Evolutionary conservation across 768 basidiomycete species (phyloP).

Genomic region (Auricularia heimuer): DNA sequence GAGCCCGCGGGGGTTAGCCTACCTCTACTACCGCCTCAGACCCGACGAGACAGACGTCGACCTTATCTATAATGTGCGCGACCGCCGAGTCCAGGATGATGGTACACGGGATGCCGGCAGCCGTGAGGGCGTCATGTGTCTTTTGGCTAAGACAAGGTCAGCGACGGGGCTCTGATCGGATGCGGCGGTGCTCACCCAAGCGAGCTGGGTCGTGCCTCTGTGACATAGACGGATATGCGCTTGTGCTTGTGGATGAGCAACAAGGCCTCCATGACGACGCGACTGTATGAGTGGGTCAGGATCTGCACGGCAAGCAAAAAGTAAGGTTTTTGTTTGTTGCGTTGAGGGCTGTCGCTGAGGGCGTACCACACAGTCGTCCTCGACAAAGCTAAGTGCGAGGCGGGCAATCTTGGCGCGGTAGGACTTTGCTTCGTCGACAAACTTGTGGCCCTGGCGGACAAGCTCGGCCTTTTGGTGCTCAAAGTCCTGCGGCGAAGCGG

Average conservation of each 20-base stretch:
- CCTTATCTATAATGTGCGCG: conserved; percentile 93
- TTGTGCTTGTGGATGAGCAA: conserved; percentile 81
- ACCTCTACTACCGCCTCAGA: conserved; percentile 93
- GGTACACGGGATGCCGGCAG: conserved; percentile 88
- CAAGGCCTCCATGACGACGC: conserved; percentile 90
- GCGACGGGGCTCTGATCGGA: not conserved
- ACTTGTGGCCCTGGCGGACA: conserved; percentile 69
- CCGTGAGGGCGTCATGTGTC: conserved; percentile 79
- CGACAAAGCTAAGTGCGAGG: conserved; percentile 83
- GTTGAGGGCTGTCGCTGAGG: conserved; percentile 2
- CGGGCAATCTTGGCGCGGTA: conserved; percentile 87
- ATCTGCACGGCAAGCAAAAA: conserved; percentile 43
- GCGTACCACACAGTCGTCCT: conserved; percentile 82
- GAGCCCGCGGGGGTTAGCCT: not conserved
- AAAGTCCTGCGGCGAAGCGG: conserved; percentile 50
- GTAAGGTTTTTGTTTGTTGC: not conserved
- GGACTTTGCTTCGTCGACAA: conserved; percentile 66
- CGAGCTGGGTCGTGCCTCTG: conserved; percentile 86
- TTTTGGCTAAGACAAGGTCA: conserved; percentile 24
- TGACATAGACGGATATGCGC: conserved; percentile 94
- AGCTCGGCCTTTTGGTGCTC: conserved; percentile 74
- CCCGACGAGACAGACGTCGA: conserved; percentile 91
- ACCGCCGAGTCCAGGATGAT: conserved; percentile 95
- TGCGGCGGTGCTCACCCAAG: conserved; percentile 50
- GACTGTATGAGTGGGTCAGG: conserved; percentile 92